These are phyloP conservation scores for Blastobotrys robertii DNA, from an alignment of 805 yeast genomes.

Conservation along the genomic window DNA sequence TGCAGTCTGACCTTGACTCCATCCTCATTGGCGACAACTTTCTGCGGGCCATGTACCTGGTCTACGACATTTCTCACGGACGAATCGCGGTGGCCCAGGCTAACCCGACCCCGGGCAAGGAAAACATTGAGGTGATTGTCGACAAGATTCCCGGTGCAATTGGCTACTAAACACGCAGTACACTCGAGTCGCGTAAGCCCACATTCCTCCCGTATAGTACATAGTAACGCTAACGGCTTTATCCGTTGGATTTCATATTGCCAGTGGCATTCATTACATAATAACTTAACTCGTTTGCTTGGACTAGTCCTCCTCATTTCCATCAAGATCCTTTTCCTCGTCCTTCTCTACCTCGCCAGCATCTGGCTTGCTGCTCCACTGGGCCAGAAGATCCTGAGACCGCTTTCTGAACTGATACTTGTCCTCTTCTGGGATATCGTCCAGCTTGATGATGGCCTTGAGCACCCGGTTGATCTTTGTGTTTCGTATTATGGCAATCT, in stretches of 20 bases:
- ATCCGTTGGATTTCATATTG: too few species aligned
- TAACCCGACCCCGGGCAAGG: slow-evolving; percentile 11
- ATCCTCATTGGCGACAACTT: slow-evolving; percentile 54
- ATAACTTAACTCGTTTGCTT: too few species aligned
- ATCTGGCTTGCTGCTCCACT: slow-evolving; percentile 14
- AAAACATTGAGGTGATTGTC: slow-evolving; percentile 5
- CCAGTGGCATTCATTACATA: too few species aligned
- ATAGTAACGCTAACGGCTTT: too few species aligned
- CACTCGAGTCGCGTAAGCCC: not conserved
- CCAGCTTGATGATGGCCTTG: slow-evolving; percentile 22
- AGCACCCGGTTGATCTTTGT: slow-evolving; percentile 29
- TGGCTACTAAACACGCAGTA: not conserved
- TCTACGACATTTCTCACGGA: slow-evolving; percentile 48
- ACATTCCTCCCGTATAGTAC: not conserved
- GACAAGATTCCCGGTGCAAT: slow-evolving; percentile 5
- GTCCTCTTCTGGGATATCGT: slow-evolving; percentile 23
- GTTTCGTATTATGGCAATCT: slow-evolving; percentile 22
- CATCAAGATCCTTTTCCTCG: slow-evolving; percentile 3
- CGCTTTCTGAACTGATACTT: slow-evolving; percentile 23
- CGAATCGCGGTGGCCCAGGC: slow-evolving; percentile 47
- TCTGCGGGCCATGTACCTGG: slow-evolving; percentile 50
- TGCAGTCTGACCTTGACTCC: slow-evolving; percentile 26
- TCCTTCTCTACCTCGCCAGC: not conserved
- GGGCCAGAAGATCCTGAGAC: slow-evolving; percentile 17
- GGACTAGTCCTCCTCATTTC: not conserved